A percentile compares a stretch with the other conserved stretches of the same genome.
phyloP scores from a whole-genome alignment of 2,329 filamentous ascomycete species.

The Aspergillus puulaauensis region DNA sequence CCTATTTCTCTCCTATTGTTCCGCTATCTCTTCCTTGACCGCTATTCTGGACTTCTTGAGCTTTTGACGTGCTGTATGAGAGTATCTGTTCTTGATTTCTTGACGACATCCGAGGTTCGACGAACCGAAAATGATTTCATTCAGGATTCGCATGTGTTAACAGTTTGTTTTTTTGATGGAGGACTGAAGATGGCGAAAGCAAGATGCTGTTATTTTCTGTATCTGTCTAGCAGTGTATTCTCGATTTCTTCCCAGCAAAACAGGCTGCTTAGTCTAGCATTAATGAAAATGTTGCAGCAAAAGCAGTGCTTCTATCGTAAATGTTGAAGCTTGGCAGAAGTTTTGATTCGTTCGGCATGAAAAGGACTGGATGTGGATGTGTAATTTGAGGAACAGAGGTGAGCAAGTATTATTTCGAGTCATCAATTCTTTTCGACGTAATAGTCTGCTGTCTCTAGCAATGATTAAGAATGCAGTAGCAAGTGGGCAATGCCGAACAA shows the following conservation, averaged over 20 bases:
- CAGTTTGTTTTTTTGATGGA: conserved; percentile 7
- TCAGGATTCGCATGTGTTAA: conserved; percentile 17
- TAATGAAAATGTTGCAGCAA: conserved; percentile 3
- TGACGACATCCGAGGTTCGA: conserved; percentile 16
- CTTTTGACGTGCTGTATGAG: conserved; percentile 18
- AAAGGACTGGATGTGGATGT: not conserved
- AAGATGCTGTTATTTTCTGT: conserved; percentile 19
- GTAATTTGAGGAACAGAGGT: not conserved
- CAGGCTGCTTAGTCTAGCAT: conserved; percentile 13
- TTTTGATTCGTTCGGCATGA: not conserved
- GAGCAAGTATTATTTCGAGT: not conserved
- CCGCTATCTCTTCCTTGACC: conserved; percentile 6
- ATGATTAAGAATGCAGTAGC: not conserved
- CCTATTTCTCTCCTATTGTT: conserved; percentile 10
- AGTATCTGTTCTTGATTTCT: conserved; percentile 20
- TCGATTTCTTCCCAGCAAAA: conserved; percentile 12
- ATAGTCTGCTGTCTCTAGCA: not conserved
- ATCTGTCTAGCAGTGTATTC: conserved; percentile 27
- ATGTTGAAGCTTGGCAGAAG: not conserved
- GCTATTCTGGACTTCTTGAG: conserved; percentile 15
- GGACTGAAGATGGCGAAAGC: conserved; percentile 2
- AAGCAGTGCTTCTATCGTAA: not conserved
- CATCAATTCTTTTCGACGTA: not conserved
- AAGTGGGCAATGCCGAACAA: not conserved
- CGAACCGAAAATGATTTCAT: conserved; percentile 15